phyloP scores from a whole-genome alignment of 2,329 filamentous ascomycete species.

The Coccinonectria pachysandricola region DNA sequence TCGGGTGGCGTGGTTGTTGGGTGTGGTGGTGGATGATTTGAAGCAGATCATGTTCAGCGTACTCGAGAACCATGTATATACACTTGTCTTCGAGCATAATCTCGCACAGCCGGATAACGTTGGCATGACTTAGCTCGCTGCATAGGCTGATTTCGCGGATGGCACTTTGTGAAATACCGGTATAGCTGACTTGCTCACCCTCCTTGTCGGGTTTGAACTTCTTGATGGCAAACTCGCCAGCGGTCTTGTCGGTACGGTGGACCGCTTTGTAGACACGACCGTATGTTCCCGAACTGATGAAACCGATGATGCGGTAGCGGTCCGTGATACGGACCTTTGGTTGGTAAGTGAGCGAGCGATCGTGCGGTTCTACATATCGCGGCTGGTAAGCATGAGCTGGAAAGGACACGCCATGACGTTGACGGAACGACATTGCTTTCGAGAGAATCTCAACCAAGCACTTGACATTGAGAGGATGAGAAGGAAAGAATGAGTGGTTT shows the following conservation, averaged over 20 bases:
- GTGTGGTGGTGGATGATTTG: conserved; percentile 99
- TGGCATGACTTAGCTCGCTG: conserved; percentile 78
- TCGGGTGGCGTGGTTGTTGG: conserved; percentile 75
- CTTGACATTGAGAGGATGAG: conserved; percentile 16
- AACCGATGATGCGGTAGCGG: conserved; percentile 91
- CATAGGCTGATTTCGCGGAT: conserved; percentile 97
- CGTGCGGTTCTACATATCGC: conserved; percentile 37
- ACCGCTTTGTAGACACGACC: conserved; percentile 95
- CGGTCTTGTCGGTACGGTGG: conserved; percentile 44
- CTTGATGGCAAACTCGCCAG: conserved; percentile 88
- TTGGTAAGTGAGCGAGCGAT: conserved; percentile 47
- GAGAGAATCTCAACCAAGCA: conserved; percentile 6
- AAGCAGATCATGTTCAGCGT: conserved; percentile 91
- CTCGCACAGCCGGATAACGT: conserved; percentile 84
- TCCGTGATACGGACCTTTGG: conserved; percentile 84
- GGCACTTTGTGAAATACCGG: conserved; percentile 93
- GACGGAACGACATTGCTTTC: conserved; percentile 24
- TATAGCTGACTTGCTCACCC: conserved; percentile 88
- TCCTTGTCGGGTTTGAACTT: conserved; percentile 99
- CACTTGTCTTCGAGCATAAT: conserved; percentile 98
- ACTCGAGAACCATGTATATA: conserved; percentile 99
- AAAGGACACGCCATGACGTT: conserved; percentile 20
- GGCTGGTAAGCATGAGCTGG: conserved; percentile 24
- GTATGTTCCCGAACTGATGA: conserved; percentile 97
- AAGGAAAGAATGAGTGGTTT: too few relatives aligned